These are phyloP conservation scores for Rosa multiflora DNA, from an alignment of 306 rosid genomes.

Conservation along the genomic window DNA sequence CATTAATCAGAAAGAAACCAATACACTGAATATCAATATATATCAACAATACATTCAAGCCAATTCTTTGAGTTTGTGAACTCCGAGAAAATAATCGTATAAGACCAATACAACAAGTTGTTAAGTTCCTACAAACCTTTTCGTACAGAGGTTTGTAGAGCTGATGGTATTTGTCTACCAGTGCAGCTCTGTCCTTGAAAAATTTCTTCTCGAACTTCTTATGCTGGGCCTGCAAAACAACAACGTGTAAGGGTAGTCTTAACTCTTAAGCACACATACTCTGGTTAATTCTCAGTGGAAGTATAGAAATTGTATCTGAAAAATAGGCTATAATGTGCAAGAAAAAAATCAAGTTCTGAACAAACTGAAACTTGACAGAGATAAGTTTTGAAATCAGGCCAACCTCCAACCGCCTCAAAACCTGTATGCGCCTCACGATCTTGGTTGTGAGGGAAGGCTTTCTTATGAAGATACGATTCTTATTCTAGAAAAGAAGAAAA, in stretches of 20 bases:
- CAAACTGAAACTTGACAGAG: no score
- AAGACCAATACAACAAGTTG: not conserved
- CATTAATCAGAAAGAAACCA: not conserved
- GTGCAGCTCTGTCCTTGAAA: constrained; percentile 72
- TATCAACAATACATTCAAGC: not conserved
- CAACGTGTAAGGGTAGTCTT: no score
- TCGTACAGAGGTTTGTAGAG: constrained; percentile 56
- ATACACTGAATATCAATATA: constrained; percentile 6
- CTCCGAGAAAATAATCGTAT: no score
- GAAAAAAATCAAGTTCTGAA: not conserved
- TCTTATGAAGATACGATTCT: not conserved
- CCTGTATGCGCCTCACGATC: constrained; percentile 67
- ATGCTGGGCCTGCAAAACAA: constrained; percentile 47
- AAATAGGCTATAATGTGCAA: no score
- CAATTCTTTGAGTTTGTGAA: no score
- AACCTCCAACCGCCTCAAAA: constrained; percentile 72
- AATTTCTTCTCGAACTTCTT: constrained; percentile 55
- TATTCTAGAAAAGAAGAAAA: not conserved
- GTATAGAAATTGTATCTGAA: not conserved
- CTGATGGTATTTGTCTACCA: constrained; percentile 73
- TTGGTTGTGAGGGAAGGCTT: constrained; percentile 22
- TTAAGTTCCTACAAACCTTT: constrained; percentile 35
- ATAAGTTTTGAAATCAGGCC: not conserved
- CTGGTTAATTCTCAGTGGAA: no score
- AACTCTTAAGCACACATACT: no score